These are phyloP conservation scores for Paecilomyces niveus DNA, from an alignment of 2,329 filamentous ascomycete genomes.

Conservation along the genomic window DNA sequence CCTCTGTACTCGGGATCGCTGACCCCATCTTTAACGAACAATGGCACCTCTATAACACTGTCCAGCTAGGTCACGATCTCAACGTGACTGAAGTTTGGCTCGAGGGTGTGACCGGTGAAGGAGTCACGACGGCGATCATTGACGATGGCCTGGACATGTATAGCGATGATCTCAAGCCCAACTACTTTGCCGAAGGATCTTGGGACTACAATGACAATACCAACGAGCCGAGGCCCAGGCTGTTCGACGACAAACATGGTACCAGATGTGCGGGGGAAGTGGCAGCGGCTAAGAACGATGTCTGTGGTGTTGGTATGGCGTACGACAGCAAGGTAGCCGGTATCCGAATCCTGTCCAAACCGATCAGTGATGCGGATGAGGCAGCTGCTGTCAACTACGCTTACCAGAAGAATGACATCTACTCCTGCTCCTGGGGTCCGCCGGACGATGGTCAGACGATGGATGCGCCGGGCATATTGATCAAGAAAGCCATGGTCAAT, in stretches of 20 bases:
- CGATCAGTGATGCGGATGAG: conserved; percentile 88
- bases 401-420: conserved; percentile 87
- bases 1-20: conserved; percentile 61
- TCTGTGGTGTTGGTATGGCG: conserved; percentile 92
- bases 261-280: conserved; percentile 94
- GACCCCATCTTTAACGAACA: conserved; percentile 92
- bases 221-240: conserved; percentile 69
- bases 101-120: conserved; percentile 82
- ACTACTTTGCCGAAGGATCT: conserved; percentile 88
- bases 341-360: conserved; percentile 83
- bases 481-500: conserved; percentile 83
- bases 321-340: conserved; percentile 88
- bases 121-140: conserved; percentile 84
- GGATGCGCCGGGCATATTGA: conserved; percentile 86
- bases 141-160: conserved; percentile 96
- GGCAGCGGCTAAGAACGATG: conserved; percentile 81
- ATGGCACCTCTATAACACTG: conserved; percentile 87
- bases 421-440: conserved; percentile 97
- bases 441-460: conserved; percentile 89
- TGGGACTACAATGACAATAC: conserved; percentile 91
- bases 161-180: conserved; percentile 83
- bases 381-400: conserved; percentile 88
- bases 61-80: conserved; percentile 79
- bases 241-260: conserved; percentile 81
- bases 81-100: conserved; percentile 95